These are phyloP conservation scores for Penicillium sp. DNA, from an alignment of 2,329 filamentous ascomycete species.

Conservation along the genomic window DNA sequence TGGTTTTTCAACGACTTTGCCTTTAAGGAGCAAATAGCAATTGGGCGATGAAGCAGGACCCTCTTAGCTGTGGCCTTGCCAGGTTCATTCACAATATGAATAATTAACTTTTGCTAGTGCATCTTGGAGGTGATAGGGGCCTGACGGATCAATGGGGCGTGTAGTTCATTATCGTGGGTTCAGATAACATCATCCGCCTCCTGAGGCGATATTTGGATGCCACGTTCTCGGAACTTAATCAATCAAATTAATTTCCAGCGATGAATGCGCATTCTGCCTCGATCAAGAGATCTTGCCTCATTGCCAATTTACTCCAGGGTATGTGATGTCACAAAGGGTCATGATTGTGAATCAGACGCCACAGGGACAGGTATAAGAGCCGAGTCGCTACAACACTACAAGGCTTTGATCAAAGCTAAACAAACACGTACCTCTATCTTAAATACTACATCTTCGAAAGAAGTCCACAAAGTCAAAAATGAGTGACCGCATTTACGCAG, in stretches of 20 bases:
- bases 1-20: not conserved
- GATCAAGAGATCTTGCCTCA: not conserved
- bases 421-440: not conserved
- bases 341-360: not conserved
- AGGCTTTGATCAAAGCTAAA: not conserved
- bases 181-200: constrained; percentile 13
- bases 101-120: not conserved
- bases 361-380: not conserved
- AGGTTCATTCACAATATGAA: not conserved
- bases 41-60: not conserved
- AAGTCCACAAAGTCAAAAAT: constrained; percentile 12
- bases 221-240: not conserved
- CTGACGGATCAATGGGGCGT: not conserved
- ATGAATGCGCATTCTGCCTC: not conserved
- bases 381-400: not conserved
- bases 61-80: no score
- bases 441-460: not conserved
- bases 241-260: not conserved
- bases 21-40: not conserved
- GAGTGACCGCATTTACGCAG: constrained; percentile 16
- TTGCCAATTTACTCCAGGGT: not conserved
- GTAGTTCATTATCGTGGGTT: not conserved
- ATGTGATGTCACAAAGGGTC: not conserved
- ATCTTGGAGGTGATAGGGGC: not conserved
- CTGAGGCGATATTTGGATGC: constrained; percentile 15